Base-by-base conservation (phyloP, 768 basidiomycete genomes). In the Paxillus ammoniavirescens region DNA sequence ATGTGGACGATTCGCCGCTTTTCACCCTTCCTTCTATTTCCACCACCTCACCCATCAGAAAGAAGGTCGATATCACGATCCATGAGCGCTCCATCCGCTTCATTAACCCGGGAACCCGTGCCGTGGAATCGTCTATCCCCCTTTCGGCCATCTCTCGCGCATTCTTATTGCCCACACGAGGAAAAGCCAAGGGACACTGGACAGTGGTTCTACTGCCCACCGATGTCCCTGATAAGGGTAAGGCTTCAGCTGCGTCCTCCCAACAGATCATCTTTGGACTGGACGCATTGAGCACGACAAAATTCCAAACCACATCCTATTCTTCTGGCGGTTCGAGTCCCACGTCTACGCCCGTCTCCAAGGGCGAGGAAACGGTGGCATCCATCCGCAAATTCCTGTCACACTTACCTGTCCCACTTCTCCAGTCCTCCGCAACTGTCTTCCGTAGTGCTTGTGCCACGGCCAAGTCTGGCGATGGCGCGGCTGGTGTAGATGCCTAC, bases 101-200 rank as follows among this genome's bases (percentile, higher is more conserved):
- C 61, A 70, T 73, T 3, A 75, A 85, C 64, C 73, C 83, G 0
- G 61, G 72, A 0, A 77, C 83, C 1, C 74, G 76, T 45, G 72
- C 69, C 13, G 53, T 79, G 8, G 84, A 86, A 60, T 72, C 77
- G 0, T 73, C 73, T 13, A 69, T 86, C 42, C 77, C 82, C 2
- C 74, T 84, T 28, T 68, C 78, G 15, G 59, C 59, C 18, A 66
- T 90, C 49, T 71, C 72, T 1, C 83, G 87, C 33, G 82, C 82
- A 0, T 92, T 91, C 67, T 65, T 92, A 47, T 66, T 91, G 1
- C 87, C 89, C 9, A 90, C 89, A 0, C 79, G 89, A 23, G 87
- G 86, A 28, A 90, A 89, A 66, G 65, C 74, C 28, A 87, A 83
- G 61, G 74, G 82, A 0, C 86, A 91, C 61, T 89, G 87, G 86